Evolutionary conservation across 1,284 basidiomycete species (phyloP).

Genomic region (Rhizoctonia solani): DNA sequence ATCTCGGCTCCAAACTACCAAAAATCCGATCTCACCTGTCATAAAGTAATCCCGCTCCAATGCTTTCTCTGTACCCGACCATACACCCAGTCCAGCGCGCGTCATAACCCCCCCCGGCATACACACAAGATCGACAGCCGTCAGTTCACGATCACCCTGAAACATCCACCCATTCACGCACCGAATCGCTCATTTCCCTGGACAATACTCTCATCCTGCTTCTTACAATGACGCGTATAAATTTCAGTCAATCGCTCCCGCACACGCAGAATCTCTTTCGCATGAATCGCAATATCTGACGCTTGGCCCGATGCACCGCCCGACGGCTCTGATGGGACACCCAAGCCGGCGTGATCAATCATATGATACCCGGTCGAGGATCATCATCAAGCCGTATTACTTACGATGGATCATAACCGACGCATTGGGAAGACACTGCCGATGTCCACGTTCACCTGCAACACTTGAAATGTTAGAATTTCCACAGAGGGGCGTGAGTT

Average conservation of each 20-base stretch:
- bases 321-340: slow-evolving; percentile 93
- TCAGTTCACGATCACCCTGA: no score
- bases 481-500: no score
- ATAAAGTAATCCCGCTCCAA: slow-evolving; percentile 94
- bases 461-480: neutral
- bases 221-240: slow-evolving; percentile 55
- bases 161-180: slow-evolving; percentile 47
- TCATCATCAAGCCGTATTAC: slow-evolving; percentile 43
- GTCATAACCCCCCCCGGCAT: neutral
- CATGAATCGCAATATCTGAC: slow-evolving; percentile 91
- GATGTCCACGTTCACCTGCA: slow-evolving; percentile 76
- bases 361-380: neutral
- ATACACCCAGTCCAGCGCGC: neutral
- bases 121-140: no score
- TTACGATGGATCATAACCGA: slow-evolving; percentile 96
- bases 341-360: no score
- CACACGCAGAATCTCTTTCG: slow-evolving; percentile 88
- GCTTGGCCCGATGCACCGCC: slow-evolving; percentile 93
- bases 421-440: slow-evolving; percentile 86
- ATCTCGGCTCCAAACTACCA: no score
- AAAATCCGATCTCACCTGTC: slow-evolving; percentile 61
- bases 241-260: slow-evolving; percentile 80
- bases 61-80: slow-evolving; percentile 64
- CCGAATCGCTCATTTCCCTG: slow-evolving; percentile 77
- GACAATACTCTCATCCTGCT: slow-evolving; percentile 62